Percentiles rank a stretch among this genome's conserved stretches.
Evolutionary conservation across 257 asterid species (phyloP).

Genomic region (Perilla frutescens): DNA sequence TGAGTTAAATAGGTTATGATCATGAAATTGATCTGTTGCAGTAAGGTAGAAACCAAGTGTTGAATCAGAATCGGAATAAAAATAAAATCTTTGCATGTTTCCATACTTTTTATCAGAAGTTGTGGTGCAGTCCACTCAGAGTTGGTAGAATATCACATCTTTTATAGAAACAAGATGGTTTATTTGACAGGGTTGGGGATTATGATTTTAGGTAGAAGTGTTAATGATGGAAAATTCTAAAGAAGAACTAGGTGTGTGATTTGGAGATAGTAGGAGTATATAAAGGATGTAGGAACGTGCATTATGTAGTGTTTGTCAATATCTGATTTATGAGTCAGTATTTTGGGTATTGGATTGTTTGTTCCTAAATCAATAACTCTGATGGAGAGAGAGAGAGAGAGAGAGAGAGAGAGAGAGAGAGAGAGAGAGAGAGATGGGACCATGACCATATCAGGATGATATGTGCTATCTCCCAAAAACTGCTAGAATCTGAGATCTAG

Average conservation of each 20-base stretch:
- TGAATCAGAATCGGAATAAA: background rate
- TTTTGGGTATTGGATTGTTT: background rate
- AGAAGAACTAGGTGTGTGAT: background rate
- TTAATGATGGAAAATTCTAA: background rate
- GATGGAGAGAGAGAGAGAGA: conserved; percentile 10
- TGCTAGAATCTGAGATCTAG: background rate
- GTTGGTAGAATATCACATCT: background rate
- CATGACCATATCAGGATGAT: background rate
- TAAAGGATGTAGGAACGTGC: background rate
- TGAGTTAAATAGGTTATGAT: background rate
- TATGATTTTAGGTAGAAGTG: background rate
- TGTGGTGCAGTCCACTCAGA: background rate
- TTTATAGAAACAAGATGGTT: background rate
- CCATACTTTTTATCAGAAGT: background rate
- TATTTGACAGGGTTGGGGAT: background rate
- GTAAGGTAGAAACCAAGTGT: background rate
- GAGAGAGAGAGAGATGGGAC: background rate
- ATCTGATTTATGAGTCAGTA: background rate
- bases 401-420: conserved; percentile 18
- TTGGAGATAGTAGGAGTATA: background rate
- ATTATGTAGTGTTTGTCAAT: background rate
- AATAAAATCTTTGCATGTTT: background rate
- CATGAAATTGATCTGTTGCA: background rate
- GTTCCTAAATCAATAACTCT: background rate
- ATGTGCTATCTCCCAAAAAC: background rate